Evolutionary conservation across 2,329 filamentous ascomycete species (phyloP).

Genomic region (Hymenoscyphus repandus): DNA sequence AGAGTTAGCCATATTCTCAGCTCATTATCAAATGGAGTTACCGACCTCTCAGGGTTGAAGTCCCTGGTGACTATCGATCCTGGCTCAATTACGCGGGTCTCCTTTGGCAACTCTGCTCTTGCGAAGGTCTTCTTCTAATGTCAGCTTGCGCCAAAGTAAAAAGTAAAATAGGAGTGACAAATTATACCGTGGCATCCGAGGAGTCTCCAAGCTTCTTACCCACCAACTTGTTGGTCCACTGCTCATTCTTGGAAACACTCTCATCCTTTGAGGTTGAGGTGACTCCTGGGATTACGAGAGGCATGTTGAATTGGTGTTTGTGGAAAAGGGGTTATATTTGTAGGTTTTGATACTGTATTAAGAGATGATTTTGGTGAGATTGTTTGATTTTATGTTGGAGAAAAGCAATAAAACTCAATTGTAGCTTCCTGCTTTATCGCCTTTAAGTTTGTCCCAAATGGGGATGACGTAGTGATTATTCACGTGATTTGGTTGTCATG

Average conservation of each 20-base stretch:
- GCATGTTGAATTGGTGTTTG: conserved; percentile 43
- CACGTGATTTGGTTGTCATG: no score
- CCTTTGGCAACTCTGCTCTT: conserved; percentile 53
- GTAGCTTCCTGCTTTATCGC: no score
- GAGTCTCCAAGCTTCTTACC: conserved; percentile 57
- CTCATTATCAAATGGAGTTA: background rate
- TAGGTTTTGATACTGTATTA: conserved; percentile 4
- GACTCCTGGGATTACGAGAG: conserved; percentile 58
- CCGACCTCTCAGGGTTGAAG: conserved; percentile 35
- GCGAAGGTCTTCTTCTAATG: conserved; percentile 46
- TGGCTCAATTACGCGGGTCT: conserved; percentile 51
- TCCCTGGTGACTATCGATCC: conserved; percentile 55
- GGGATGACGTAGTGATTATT: background rate
- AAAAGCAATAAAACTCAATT: background rate
- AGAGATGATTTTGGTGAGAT: background rate
- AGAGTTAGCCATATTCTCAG: background rate
- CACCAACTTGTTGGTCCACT: conserved; percentile 58
- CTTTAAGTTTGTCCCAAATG: background rate
- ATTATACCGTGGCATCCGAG: conserved; percentile 48
- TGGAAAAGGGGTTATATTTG: conserved; percentile 15
- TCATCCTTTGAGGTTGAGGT: conserved; percentile 37
- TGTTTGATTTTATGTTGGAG: background rate
- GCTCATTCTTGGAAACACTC: conserved; percentile 39
- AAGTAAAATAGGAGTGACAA: background rate
- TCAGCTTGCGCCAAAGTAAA: background rate